Conservation (phyloP, 2,329 filamentous ascomycete genomes). For the Eutypella sp. region DNA sequence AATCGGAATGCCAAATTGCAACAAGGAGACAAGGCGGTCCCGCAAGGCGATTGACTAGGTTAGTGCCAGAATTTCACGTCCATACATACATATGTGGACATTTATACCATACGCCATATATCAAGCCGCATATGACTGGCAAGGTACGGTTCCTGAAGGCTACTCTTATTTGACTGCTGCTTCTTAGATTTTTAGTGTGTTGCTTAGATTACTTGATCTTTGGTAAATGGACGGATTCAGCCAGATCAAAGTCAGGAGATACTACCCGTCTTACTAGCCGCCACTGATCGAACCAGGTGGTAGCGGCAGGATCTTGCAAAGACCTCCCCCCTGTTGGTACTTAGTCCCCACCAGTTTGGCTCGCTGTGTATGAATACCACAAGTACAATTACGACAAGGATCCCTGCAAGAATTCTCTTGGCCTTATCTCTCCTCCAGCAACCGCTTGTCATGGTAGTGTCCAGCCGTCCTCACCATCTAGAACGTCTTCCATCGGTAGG, state of each 20-base stretch:
- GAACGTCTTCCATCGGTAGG: background rate
- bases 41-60: background rate
- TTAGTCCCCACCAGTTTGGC: constrained; percentile 13
- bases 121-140: background rate
- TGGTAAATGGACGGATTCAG: constrained; percentile 13
- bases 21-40: too few species aligned
- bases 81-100: background rate
- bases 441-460: background rate
- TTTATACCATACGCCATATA: background rate
- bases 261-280: constrained; percentile 15
- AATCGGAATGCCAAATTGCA: too few species aligned
- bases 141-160: background rate
- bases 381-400: constrained; percentile 16
- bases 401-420: constrained; percentile 14
- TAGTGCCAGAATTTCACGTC: background rate
- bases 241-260: too few species aligned
- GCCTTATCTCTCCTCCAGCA: constrained; percentile 9
- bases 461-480: background rate
- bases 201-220: background rate
- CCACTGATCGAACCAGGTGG: constrained; percentile 19
- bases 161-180: background rate
- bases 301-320: constrained; percentile 17
- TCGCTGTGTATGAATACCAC: constrained; percentile 14
- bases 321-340: constrained; percentile 1
- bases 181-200: background rate